A percentile compares a stretch with the other conserved stretches of the same genome.
These are phyloP conservation scores for Paralagenidium karlingii DNA, from an alignment of 352 stramenopile species.

Conservation along the genomic window DNA sequence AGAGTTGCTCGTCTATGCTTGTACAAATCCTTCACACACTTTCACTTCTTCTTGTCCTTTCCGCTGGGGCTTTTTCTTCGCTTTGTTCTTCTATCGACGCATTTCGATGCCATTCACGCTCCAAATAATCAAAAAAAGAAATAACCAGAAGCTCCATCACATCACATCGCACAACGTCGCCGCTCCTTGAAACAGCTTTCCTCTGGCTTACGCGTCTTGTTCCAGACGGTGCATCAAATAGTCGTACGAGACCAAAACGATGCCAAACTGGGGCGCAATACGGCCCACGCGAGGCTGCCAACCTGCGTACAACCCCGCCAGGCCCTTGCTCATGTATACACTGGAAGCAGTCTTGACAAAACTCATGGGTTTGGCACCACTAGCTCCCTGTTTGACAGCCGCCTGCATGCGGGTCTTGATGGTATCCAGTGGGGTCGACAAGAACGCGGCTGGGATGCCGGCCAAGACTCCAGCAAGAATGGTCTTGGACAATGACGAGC, in stretches of 20 bases:
- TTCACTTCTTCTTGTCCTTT: too few species aligned
- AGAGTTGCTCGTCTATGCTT: too few species aligned
- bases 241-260: slow-evolving; percentile 72
- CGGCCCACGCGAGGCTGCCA: slow-evolving; percentile 58
- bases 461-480: slow-evolving; percentile 57
- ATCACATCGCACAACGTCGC: too few species aligned
- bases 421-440: slow-evolving; percentile 64
- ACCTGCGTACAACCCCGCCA: slow-evolving; percentile 41
- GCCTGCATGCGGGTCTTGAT: slow-evolving; percentile 78
- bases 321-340: slow-evolving; percentile 33
- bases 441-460: slow-evolving; percentile 57
- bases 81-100: too few species aligned
- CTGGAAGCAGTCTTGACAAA: slow-evolving; percentile 40
- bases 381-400: slow-evolving; percentile 16
- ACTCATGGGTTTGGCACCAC: too few species aligned
- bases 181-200: too few species aligned
- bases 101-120: too few species aligned
- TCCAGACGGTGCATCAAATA: slow-evolving; percentile 58
- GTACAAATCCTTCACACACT: too few species aligned
- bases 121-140: too few species aligned
- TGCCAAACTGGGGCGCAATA: slow-evolving; percentile 72
- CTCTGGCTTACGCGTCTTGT: too few species aligned
- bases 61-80: too few species aligned
- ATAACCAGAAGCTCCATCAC: too few species aligned
- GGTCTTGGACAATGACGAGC: slow-evolving; percentile 50